These are phyloP conservation scores for Tilletia setariae DNA, from an alignment of 1,284 basidiomycete genomes.

Conservation along the genomic window DNA sequence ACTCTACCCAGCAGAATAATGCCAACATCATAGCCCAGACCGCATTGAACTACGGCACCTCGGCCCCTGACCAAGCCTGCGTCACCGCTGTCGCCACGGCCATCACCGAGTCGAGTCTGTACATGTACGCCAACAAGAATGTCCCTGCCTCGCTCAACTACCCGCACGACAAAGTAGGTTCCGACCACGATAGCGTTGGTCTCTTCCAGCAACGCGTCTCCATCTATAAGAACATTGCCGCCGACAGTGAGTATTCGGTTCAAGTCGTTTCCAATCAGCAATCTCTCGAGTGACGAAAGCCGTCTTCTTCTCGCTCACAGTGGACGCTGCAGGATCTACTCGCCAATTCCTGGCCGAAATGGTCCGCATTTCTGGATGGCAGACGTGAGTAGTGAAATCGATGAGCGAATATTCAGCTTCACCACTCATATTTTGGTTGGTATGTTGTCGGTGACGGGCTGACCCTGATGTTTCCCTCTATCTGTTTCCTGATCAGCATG, in stretches of 20 bases:
- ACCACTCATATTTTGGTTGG: too few relatives aligned
- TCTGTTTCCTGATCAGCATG: not conserved
- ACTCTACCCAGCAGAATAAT: not conserved
- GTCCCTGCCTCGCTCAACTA: conserved; percentile 13
- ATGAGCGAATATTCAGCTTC: not conserved
- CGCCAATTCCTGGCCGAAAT: not conserved
- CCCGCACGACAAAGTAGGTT: not conserved
- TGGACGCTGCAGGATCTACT: not conserved
- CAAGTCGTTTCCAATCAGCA: not conserved
- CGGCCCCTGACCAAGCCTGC: not conserved
- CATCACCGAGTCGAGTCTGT: not conserved
- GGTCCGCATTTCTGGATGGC: conserved; percentile 2
- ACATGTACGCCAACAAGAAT: not conserved
- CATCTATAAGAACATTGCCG: conserved; percentile 1
- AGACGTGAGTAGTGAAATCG: not conserved
- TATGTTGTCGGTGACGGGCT: not conserved
- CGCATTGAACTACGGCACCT: not conserved
- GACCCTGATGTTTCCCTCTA: not conserved
- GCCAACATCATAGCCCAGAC: not conserved
- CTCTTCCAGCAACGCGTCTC: conserved; percentile 9
- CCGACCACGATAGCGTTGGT: conserved; percentile 11
- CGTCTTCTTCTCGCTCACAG: not conserved
- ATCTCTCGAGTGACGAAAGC: not conserved
- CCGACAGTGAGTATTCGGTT: not conserved
- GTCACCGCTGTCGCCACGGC: not conserved